phyloP scores from a whole-genome alignment of 306 rosid genomes.

The Clitoria ternatea region DNA sequence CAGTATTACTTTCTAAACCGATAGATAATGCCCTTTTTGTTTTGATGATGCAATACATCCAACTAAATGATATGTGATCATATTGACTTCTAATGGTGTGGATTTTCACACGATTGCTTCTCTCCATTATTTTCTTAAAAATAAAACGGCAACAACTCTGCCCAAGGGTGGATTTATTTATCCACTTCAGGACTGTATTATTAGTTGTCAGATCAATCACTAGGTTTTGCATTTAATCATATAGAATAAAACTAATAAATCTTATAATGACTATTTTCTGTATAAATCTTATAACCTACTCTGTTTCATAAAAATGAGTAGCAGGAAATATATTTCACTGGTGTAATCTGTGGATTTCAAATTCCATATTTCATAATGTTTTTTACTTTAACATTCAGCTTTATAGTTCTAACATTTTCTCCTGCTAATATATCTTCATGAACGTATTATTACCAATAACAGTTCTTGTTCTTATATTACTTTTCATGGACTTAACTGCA shows the following conservation, averaged over 20 bases:
- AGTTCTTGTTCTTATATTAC: constrained; percentile 6
- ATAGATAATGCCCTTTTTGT: constrained; percentile 15
- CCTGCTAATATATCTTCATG: not conserved
- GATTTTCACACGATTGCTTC: not conserved
- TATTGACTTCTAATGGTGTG: constrained; percentile 9
- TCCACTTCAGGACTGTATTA: not conserved
- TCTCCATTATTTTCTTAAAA: not conserved
- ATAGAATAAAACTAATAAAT: not conserved
- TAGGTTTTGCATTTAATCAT: constrained; percentile 16
- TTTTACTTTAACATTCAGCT: not conserved
- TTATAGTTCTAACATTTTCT: not conserved
- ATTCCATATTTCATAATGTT: constrained; percentile 13
- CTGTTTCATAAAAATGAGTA: not conserved
- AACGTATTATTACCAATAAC: not conserved
- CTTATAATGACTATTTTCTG: too few species aligned
- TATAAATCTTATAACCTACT: not conserved
- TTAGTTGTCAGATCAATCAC: not conserved
- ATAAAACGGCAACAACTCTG: not conserved
- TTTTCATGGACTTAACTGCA: constrained; percentile 38
- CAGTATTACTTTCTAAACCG: too few species aligned
- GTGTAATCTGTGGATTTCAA: not conserved
- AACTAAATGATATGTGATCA: not conserved
- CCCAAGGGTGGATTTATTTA: not conserved
- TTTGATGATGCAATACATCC: not conserved
- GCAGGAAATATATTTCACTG: not conserved